Evolutionary conservation across 495 filamentous ascomycete species (phyloP), one percentile per base, ranked within the genome.

Genomic region (Penicillium cosmopolitanum): DNA sequence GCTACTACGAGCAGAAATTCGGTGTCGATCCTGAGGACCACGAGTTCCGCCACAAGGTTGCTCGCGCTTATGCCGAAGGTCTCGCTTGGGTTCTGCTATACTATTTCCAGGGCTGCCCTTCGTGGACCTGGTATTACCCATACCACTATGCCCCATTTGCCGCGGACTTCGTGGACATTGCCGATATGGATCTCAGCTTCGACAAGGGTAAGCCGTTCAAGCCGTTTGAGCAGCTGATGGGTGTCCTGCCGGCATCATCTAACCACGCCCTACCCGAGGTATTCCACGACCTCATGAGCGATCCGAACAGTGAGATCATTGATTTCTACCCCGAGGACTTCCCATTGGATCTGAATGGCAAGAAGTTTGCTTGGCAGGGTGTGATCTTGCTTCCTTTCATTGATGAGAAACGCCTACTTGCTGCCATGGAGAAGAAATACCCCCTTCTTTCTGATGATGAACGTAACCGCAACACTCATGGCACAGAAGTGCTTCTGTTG

Each of bases 71-170:
- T 72, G 92, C 93, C n/a, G 91, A 96, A 78, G 95, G 95, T 48
- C 84, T 98, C n/a, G 89, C 89, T 35, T 99, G 96, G 95, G 95
- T 98, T n/a, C 77, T 99, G 23, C 80, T 89, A 16, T 99, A 99
- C 69, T 99, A 99, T 73, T 96, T 97, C 71, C 95, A 99, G 73
- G 95, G 96, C 16, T 98, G 95, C 66, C 92, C 96, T 11, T 96
- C 91, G 2, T 98, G 96, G 95, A 94, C 89, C 51, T 99, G 95
- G 95, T 99, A 93, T 69, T 99, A 96, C 67, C 95, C 95, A 1
- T 94, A 98, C 68, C 95, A 99, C 71, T 99, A 99, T 67, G 96
- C 95, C 5, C 95, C 95, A 11, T 98, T 97, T 75, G 95, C 96
- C 1, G 89, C 92, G 46, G 95, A 99, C 73, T 99, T 99, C 70